phyloP scores from a whole-genome alignment of 169 alveolate genomes.

The Amoebophrya sp. region DNA sequence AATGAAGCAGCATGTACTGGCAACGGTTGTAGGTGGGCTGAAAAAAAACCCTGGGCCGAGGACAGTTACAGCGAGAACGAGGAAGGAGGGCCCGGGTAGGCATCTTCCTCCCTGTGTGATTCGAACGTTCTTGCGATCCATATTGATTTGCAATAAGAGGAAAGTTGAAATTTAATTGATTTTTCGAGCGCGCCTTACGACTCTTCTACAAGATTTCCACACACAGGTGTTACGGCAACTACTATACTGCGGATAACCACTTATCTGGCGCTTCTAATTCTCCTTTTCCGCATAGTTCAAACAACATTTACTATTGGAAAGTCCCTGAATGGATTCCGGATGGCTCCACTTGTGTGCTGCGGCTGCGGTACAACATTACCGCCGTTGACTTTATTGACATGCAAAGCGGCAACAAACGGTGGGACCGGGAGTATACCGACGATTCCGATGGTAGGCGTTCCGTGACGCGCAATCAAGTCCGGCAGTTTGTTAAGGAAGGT shows the following conservation, averaged over 20 bases:
- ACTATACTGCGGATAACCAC: slow-evolving; percentile 41
- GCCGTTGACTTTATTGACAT: background rate
- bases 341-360: background rate
- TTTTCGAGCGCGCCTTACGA: too few species aligned
- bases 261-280: too few species aligned
- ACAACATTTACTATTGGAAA: too few species aligned
- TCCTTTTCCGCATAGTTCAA: too few species aligned
- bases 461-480: too few species aligned
- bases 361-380: background rate
- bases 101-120: too few species aligned
- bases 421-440: background rate
- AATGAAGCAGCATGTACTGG: background rate
- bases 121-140: too few species aligned
- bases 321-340: slow-evolving; percentile 31
- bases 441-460: too few species aligned
- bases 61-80: background rate
- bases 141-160: too few species aligned
- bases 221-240: slow-evolving; percentile 37
- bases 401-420: background rate
- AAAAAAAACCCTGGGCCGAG: background rate
- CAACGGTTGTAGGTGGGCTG: slow-evolving; percentile 3
- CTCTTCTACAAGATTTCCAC: too few species aligned
- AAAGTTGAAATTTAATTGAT: too few species aligned
- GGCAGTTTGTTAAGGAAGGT: too few species aligned
- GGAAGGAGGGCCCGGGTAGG: slow-evolving; percentile 42